These are phyloP conservation scores for Rusavskia elegans DNA, from an alignment of 495 filamentous ascomycete genomes.

Conservation along the genomic window DNA sequence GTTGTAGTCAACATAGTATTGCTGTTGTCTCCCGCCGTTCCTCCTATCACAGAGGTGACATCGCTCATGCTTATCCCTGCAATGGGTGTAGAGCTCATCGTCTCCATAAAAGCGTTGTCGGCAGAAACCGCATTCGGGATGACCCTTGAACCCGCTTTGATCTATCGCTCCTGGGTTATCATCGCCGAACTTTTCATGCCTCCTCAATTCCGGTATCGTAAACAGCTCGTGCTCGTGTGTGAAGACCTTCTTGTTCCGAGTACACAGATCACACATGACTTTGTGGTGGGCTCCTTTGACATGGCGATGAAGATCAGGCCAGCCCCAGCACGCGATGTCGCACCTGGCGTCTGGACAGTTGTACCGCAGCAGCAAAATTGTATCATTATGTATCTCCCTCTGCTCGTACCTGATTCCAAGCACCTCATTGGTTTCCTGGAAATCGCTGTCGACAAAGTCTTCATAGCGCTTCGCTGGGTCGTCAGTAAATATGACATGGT, in stretches of 20 bases:
- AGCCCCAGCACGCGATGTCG: constrained; percentile 79
- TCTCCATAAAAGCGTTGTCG: constrained; percentile 83
- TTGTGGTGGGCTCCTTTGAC: constrained; percentile 67
- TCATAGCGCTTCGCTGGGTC: constrained; percentile 63
- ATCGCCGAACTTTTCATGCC: constrained; percentile 82
- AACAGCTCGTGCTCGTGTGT: constrained; percentile 97
- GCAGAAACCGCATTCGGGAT: constrained; percentile 91
- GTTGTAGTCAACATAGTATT: constrained; percentile 76
- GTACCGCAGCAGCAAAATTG: constrained; percentile 71
- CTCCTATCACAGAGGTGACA: constrained; percentile 86
- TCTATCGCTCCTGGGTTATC: constrained; percentile 79
- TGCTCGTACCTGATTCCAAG: constrained; percentile 84
- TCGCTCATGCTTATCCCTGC: constrained; percentile 78
- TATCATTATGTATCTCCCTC: constrained; percentile 75
- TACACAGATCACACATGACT: constrained; percentile 91
- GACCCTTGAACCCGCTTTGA: constrained; percentile 91
- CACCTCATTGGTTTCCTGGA: constrained; percentile 59
- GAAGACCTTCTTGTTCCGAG: constrained; percentile 91
- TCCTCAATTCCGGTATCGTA: constrained; percentile 58
- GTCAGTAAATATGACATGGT: constrained; percentile 84
- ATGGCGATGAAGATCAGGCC: constrained; percentile 88
- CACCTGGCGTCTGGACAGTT: constrained; percentile 82
- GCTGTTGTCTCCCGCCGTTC: constrained; percentile 48
- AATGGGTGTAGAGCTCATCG: constrained; percentile 89
- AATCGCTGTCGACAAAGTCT: constrained; percentile 58